Evolutionary conservation across 164 flowering plant species (phyloP).

Genomic region (Santalum album): DNA sequence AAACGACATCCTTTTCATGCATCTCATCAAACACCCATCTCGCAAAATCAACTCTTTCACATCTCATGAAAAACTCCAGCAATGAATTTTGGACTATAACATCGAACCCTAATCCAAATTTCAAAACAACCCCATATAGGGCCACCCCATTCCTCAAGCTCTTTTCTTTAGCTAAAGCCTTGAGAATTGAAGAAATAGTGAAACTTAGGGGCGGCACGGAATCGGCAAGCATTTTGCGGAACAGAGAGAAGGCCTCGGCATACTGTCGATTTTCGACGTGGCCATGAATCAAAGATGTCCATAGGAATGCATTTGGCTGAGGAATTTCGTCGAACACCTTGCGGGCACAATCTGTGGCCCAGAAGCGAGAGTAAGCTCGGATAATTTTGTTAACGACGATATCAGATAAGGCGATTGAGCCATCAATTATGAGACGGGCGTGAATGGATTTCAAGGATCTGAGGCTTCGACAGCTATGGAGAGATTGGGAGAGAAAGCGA

Average conservation of each 20-base stretch:
- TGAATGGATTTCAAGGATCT: constrained; percentile 23
- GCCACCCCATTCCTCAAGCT: constrained; percentile 20
- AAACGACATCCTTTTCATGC: constrained; percentile 23
- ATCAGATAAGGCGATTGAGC: constrained; percentile 15
- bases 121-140: constrained; percentile 22
- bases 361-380: constrained; percentile 16
- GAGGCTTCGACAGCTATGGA: constrained; percentile 16
- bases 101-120: constrained; percentile 27
- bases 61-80: constrained; percentile 27
- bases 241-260: constrained; percentile 18
- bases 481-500: constrained; percentile 10
- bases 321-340: constrained; percentile 28
- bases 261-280: constrained; percentile 18
- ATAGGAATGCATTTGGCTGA: constrained; percentile 26
- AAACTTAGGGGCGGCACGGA: constrained; percentile 21
- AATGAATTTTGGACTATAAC: constrained; percentile 25
- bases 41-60: constrained; percentile 21
- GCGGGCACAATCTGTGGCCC: constrained; percentile 17
- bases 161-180: constrained; percentile 19
- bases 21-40: constrained; percentile 26
- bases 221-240: constrained; percentile 15
- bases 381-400: constrained; percentile 23
- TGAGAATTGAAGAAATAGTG: constrained; percentile 25
- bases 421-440: constrained; percentile 18
- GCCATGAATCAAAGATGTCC: constrained; percentile 36